Base-by-base conservation (phyloP, 1,139 yeast genomes). In the Suhomyces chickasaworum region DNA sequence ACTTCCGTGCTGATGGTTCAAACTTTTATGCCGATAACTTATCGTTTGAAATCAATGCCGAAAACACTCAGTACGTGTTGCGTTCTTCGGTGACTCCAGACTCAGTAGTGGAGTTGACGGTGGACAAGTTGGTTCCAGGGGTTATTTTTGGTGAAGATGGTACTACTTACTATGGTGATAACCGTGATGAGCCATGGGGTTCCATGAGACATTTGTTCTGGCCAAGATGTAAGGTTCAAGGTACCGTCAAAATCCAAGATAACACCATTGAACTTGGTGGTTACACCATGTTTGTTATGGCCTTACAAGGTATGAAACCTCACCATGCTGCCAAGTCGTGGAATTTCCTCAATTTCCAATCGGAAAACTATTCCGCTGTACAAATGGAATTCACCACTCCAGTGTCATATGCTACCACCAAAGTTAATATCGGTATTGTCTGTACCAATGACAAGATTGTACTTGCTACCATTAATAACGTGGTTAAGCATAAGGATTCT, bases 291-390 rank as follows among this genome's bases (percentile, higher is more conserved):
- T 90, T 84, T 64, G 96, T 93, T 42, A 86, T 89, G 95, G 99
- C 99, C n/a, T 71, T 90, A 57, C 99, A 93, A 73, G 98, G 98
- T 51, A 91, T 93, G 98, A 93, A 93, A 69, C 99, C 99, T 12
- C 98, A 93, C 67, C 99, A 93, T 68, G 97, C 97, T 30, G 99
- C 99, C 47, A 89, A 95, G 53, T 71, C 90, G 20, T 93, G 99
- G 99, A 95, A 93, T 69, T 93, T 93, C 66, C 70, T 89, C 55
- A 88, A 89, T 68, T 91, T 88, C 77, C 97, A 89, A 63, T 86
- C 95, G 20, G 78, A 83, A 41, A 73, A 83, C 35, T 74, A 78
- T 58, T 77, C 93, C 32, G 95, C 89, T 7, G 83, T 90, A 20
- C 81, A 88, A 56, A 93, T 93, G 98, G 97, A 93, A 67, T 93